Evolutionary conservation across 768 basidiomycete species (phyloP), one percentile per base, ranked within the genome.

Genomic region (Russula abietina): DNA sequence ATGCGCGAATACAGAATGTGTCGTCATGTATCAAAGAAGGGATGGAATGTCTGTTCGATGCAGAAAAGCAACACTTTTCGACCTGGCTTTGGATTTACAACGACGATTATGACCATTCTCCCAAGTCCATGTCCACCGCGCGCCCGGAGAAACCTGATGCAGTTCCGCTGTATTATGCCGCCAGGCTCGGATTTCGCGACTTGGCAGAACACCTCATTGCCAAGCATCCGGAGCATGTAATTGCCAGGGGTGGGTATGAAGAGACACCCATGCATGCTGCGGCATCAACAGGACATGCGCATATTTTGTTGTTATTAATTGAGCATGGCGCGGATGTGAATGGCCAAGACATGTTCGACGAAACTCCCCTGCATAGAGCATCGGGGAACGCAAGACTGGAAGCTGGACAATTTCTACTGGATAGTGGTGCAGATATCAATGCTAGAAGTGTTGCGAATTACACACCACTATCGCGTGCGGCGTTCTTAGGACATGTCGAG

Each of bases 341-440:
- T 19, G 28, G n/a, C n/a, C n/a, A n/a, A n/a, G n/a, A n/a, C n/a
- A n/a, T n/a, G n/a, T n/a, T n/a, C n/a, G n/a, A n/a, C n/a, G n/a
- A n/a, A n/a, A n/a, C n/a, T n/a, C n/a, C n/a, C n/a, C n/a, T n/a
- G n/a, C n/a, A n/a, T n/a, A n/a, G n/a, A n/a, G n/a, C n/a, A n/a
- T n/a, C n/a, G n/a, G n/a, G n/a, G n/a, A n/a, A n/a, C n/a, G n/a
- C n/a, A n/a, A n/a, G n/a, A n/a, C n/a, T n/a, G n/a, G 65, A 73
- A 4, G 71, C 73, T 19, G 61, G 70, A 1, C 56, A 75, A 19
- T 73, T 76, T 48, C 75, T 74, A 24, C 73, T 71, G 2, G 75
- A 12, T 71, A 69, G 62, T 30, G 28, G 28, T 30, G 28, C 28
- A 30, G 28, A 30, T 30, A 30, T 30, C 28, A 30, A 30, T 30